phyloP scores from a whole-genome alignment of 2,329 filamentous ascomycete genomes.

The Whalleya microplaca region DNA sequence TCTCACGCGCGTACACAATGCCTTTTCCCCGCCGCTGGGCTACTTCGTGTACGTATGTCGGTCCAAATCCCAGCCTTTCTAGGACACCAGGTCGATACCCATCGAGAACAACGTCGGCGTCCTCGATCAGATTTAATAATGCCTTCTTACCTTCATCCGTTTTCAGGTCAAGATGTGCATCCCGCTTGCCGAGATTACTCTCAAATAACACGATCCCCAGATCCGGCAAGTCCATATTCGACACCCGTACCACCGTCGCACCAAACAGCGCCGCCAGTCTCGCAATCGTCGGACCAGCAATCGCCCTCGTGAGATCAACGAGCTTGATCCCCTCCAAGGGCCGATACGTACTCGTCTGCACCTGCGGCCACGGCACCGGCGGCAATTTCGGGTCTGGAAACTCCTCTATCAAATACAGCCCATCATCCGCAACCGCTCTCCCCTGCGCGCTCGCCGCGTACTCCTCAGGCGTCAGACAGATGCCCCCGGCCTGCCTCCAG shows the following conservation, averaged over 20 bases:
- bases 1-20: slow-evolving; percentile 40
- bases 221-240: slow-evolving; percentile 38
- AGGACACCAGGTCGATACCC: slow-evolving; percentile 40
- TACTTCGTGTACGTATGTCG: slow-evolving; percentile 29
- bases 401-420: slow-evolving; percentile 32
- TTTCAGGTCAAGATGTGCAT: slow-evolving; percentile 38
- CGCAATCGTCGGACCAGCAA: slow-evolving; percentile 40
- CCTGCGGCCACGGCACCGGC: slow-evolving; percentile 32
- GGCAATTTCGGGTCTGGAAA: slow-evolving; percentile 24
- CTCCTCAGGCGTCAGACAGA: slow-evolving; percentile 39
- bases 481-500: slow-evolving; percentile 38
- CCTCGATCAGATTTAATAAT: slow-evolving; percentile 31
- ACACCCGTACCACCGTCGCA: slow-evolving; percentile 40
- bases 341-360: slow-evolving; percentile 24
- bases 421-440: slow-evolving; percentile 29
- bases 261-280: slow-evolving; percentile 39
- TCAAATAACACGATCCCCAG: slow-evolving; percentile 38
- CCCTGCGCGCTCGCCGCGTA: slow-evolving; percentile 36
- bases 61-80: slow-evolving; percentile 38
- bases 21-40: slow-evolving; percentile 32
- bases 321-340: slow-evolving; percentile 40
- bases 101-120: slow-evolving; percentile 41
- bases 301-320: slow-evolving; percentile 41
- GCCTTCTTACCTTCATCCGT: slow-evolving; percentile 30
- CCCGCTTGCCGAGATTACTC: slow-evolving; percentile 41